A percentile compares a stretch with the other conserved stretches of the same genome.
Conservation (phyloP, 257 asterid species). For the Solanum paucissectum region DNA sequence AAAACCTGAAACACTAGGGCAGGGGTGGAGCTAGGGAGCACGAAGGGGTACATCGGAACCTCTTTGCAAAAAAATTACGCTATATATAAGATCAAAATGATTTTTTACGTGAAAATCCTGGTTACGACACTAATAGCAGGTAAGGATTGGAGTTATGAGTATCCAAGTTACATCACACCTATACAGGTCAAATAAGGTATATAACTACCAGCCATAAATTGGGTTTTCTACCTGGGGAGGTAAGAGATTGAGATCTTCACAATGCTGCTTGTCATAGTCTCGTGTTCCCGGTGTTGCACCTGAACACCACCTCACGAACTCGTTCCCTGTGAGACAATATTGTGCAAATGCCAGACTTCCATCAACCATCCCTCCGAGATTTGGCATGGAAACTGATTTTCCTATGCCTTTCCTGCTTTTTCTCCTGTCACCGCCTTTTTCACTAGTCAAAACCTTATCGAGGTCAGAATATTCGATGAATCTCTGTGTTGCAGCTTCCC, state of each 20-base stretch:
- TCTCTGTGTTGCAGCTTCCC: constrained; percentile 99
- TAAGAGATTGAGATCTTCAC: constrained; percentile 65
- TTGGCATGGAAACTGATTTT: constrained; percentile 66
- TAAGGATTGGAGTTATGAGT: neutral
- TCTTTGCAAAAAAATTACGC: neutral
- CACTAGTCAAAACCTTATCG: constrained; percentile 40
- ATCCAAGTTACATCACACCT: neutral
- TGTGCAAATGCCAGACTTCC: constrained; percentile 90
- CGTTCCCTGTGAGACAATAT: constrained; percentile 79
- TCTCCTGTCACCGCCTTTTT: constrained; percentile 8
- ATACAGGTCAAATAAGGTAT: neutral
- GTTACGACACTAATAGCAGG: neutral
- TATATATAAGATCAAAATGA: neutral
- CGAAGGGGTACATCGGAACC: neutral
- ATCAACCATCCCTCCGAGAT: constrained; percentile 55
- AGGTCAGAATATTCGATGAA: constrained; percentile 84
- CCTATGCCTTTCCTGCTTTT: constrained; percentile 19
- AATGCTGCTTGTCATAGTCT: constrained; percentile 61
- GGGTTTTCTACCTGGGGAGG: constrained; percentile 92
- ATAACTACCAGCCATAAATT: constrained; percentile 72
- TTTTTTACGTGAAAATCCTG: neutral
- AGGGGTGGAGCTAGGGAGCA: neutral
- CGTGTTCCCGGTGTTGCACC: constrained; percentile 84
- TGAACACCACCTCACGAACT: constrained; percentile 69
- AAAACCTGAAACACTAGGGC: neutral